These are phyloP conservation scores for Musa troglodytarum DNA, from an alignment of 176 grass and related monocot genomes.

Conservation along the genomic window DNA sequence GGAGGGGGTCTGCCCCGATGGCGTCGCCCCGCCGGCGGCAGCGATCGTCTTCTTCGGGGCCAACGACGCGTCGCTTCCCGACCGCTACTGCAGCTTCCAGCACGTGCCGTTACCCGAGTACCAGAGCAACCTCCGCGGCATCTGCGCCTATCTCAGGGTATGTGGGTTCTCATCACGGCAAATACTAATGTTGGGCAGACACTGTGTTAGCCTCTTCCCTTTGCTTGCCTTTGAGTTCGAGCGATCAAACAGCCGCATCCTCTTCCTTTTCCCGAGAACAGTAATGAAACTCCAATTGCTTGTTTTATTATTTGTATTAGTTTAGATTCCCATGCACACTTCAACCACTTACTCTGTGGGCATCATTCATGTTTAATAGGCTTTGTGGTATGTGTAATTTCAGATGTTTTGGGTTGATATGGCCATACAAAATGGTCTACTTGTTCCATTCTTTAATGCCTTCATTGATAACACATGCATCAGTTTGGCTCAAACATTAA, in stretches of 20 bases:
- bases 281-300: neutral
- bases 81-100: constrained; percentile 41
- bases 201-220: neutral
- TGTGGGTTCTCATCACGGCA: neutral
- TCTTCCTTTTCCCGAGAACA: neutral
- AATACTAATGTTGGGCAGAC: neutral
- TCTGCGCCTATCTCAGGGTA: constrained; percentile 68
- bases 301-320: neutral
- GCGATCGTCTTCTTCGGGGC: constrained; percentile 77
- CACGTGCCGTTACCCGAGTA: constrained; percentile 74
- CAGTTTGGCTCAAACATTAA: neutral
- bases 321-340: neutral
- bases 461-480: neutral
- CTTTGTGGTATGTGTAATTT: too few relatives aligned
- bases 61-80: constrained; percentile 69
- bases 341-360: neutral
- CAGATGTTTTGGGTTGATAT: too few relatives aligned
- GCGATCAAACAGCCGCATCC: neutral
- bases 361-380: too few relatives aligned
- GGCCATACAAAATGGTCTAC: too few relatives aligned
- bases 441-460: too few relatives aligned
- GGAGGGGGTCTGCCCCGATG: constrained; percentile 30
- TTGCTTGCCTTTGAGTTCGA: neutral
- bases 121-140: constrained; percentile 54
- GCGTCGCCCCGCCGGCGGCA: constrained; percentile 32